Base-by-base conservation (phyloP, 2,329 filamentous ascomycete genomes). In the Botrytis galanthina region DNA sequence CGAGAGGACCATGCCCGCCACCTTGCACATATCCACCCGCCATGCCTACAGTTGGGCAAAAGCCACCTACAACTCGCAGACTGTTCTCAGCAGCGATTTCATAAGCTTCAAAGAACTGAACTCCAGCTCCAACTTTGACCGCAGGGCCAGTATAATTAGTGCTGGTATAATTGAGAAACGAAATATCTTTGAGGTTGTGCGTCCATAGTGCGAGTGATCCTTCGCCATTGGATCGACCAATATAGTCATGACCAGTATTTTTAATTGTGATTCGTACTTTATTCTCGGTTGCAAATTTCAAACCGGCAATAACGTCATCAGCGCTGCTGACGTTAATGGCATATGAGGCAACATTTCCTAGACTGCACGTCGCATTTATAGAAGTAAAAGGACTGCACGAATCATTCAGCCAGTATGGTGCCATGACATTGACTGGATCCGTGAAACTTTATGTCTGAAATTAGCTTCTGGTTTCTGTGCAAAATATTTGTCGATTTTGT, bases 181-280 rank as follows among this genome's bases (percentile, higher is more conserved):
- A 39, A 3, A 62, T 44, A 26, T 29, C 14, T 29, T 71, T 71
- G 26, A 71, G 37, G 29, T 63, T 71, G 18, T 71, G 54, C 8
- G 69, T 71, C 37, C 69, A 71, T 32, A 63, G 22, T 62, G 32
- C 69, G 6, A 71, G 18, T 3, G 51, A 20, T 12, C 59, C 35
- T 22, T 44, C n/a, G 16, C 35, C 59, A 10, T 57, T 71, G 9
- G 69, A 71, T 44, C 39, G 44, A 14, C 54, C 54, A 12, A 70
- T 39, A 16, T 70, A 60, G n/a, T 70, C 46, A 29, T 70, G 46
- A 8, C 67, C 67, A 59, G 67, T 60, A 10, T 70, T 70, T 14
- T 60, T 60, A 4, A 70, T 57, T 16, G 46, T 70, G 18, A 60
- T 26, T 59, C 44, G 67, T 29, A 70, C 1, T 2, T 70, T 70